Evolutionary conservation across 108 stramenopile species (phyloP).

Genomic region (Stephanodiscus triporus): DNA sequence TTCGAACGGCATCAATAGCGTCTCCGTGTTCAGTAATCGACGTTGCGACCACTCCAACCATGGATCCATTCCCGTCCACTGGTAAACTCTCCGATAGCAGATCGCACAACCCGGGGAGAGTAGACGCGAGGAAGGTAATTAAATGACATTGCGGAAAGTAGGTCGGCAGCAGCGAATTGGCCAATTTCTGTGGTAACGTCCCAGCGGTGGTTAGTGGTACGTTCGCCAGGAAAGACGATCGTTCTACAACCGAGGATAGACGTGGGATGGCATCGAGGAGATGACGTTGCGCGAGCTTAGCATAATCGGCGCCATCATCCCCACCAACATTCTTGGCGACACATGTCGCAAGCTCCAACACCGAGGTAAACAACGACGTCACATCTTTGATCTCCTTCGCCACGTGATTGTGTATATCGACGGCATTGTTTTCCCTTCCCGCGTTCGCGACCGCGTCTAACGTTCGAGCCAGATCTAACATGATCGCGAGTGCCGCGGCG

Average conservation of each 20-base stretch:
- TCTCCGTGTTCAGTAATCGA: slow-evolving; percentile 13
- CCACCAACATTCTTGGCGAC: slow-evolving; percentile 11
- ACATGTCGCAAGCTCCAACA: slow-evolving; percentile 29
- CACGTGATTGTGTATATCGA: slow-evolving; percentile 10
- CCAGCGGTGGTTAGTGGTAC: slow-evolving; percentile 20
- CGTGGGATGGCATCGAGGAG: slow-evolving; percentile 37
- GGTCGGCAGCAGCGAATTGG: slow-evolving; percentile 60
- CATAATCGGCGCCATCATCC: background rate
- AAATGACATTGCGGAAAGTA: slow-evolving; percentile 65
- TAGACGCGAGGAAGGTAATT: slow-evolving; percentile 57
- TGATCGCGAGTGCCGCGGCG: slow-evolving; percentile 35
- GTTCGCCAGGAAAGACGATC: slow-evolving; percentile 16
- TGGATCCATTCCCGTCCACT: background rate
- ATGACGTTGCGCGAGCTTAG: slow-evolving; percentile 24
- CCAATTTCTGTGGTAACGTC: slow-evolving; percentile 60
- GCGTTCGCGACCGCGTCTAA: slow-evolving; percentile 15
- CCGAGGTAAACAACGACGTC: slow-evolving; percentile 26
- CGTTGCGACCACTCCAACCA: slow-evolving; percentile 22
- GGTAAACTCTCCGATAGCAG: slow-evolving; percentile 15
- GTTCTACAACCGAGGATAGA: slow-evolving; percentile 32
- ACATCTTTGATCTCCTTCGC: slow-evolving; percentile 29
- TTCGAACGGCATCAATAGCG: background rate
- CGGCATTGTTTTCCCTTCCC: slow-evolving; percentile 3
- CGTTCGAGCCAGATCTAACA: slow-evolving; percentile 37
- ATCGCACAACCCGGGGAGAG: slow-evolving; percentile 60